Evolutionary conservation across 257 asterid genomes (phyloP).

Genomic region (Solanum gracilifrons): DNA sequence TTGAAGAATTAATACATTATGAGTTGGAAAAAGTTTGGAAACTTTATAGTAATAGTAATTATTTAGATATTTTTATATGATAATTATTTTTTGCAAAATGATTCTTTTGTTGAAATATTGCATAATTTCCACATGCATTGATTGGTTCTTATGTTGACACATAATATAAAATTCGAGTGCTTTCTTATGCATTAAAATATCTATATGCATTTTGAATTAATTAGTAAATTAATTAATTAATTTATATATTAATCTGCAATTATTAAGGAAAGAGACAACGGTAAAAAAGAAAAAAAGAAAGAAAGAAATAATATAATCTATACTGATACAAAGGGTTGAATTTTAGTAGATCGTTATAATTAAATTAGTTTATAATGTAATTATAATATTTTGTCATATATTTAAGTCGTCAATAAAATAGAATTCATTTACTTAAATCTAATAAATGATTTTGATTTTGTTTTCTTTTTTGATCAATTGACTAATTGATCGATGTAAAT

Average conservation of each 20-base stretch:
- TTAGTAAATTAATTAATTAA: background rate
- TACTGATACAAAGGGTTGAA: background rate
- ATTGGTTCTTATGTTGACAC: background rate
- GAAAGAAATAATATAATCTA: background rate
- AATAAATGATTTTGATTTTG: background rate
- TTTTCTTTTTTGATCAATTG: background rate
- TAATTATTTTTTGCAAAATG: background rate
- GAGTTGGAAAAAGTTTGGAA: background rate
- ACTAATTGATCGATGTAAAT: background rate
- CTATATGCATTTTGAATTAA: background rate
- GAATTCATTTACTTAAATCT: too few relatives aligned
- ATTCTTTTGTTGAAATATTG: background rate
- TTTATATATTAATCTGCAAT: background rate
- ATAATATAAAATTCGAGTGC: background rate
- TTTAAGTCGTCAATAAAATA: too few relatives aligned
- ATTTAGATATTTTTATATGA: background rate
- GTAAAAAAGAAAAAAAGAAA: background rate
- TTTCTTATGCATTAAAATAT: background rate
- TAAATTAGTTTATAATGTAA: too few relatives aligned
- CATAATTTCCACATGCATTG: background rate
- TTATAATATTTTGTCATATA: background rate
- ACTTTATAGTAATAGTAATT: background rate
- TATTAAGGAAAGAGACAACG: background rate
- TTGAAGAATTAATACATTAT: background rate
- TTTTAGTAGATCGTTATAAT: background rate